phyloP scores from a whole-genome alignment of 345 rosid genomes.

The Eucalyptus curtisii region DNA sequence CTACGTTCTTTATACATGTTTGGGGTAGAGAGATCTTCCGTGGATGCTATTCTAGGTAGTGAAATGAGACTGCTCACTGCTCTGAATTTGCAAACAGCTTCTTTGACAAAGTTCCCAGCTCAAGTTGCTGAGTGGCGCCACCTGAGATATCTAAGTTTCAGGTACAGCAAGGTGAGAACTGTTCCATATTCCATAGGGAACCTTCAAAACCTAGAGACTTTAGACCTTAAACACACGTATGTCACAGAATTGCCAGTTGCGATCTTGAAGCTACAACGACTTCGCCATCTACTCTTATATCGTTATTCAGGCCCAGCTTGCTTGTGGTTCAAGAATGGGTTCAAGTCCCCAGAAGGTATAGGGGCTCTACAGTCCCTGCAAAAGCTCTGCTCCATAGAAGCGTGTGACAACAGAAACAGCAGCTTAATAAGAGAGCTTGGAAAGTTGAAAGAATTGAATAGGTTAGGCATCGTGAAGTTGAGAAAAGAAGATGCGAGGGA shows the following conservation, averaged over 20 bases:
- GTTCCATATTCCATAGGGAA: slow-evolving; percentile 22
- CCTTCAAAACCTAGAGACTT: slow-evolving; percentile 28
- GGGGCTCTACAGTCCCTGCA: slow-evolving; percentile 18
- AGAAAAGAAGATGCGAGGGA: slow-evolving; percentile 16
- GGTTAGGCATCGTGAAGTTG: slow-evolving; percentile 20
- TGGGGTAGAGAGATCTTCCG: not conserved
- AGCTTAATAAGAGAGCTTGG: slow-evolving; percentile 12
- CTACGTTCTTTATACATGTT: slow-evolving; percentile 32
- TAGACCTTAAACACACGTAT: slow-evolving; percentile 25
- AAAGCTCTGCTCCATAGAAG: slow-evolving; percentile 18
- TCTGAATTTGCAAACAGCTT: slow-evolving; percentile 18
- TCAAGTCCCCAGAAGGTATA: slow-evolving; percentile 5
- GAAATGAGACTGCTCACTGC: slow-evolving; percentile 18
- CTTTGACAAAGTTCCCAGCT: slow-evolving; percentile 14
- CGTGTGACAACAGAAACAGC: not conserved
- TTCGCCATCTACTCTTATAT: slow-evolving; percentile 18
- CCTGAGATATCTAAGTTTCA: slow-evolving; percentile 23
- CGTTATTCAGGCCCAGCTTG: slow-evolving; percentile 8
- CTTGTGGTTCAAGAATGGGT: slow-evolving; percentile 6
- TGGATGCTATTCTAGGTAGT: not conserved
- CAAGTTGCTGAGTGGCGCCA: slow-evolving; percentile 7
- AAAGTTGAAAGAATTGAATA: slow-evolving; percentile 18
- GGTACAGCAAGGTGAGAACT: slow-evolving; percentile 8
- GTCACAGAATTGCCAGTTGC: slow-evolving; percentile 19
- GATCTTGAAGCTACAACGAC: slow-evolving; percentile 17